Conservation (phyloP, 1,284 basidiomycete genomes). For the Puccinia sorghi region DNA sequence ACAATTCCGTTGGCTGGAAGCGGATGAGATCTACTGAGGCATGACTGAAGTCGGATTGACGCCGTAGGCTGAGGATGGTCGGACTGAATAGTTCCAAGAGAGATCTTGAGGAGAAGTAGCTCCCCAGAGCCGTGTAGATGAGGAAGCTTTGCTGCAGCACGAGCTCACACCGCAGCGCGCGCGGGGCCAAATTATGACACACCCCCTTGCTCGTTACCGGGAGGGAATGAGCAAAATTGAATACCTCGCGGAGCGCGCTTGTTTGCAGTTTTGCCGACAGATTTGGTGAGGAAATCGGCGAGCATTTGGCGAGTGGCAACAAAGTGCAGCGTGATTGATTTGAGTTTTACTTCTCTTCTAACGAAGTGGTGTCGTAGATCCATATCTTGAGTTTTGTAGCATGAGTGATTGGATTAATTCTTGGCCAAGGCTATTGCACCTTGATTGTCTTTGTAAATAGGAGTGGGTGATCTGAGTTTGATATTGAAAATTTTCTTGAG, state of each 20-base stretch:
- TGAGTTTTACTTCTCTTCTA: neutral
- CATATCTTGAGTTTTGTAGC: neutral
- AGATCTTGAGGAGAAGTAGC: too few relatives aligned
- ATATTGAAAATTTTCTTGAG: slow-evolving; percentile 7
- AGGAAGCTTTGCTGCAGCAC: too few relatives aligned
- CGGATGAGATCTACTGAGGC: too few relatives aligned
- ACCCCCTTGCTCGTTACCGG: neutral
- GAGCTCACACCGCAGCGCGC: too few relatives aligned
- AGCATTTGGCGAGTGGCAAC: neutral
- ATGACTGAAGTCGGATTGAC: too few relatives aligned
- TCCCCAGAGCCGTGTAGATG: too few relatives aligned
- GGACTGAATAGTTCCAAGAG: too few relatives aligned
- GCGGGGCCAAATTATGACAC: too few relatives aligned
- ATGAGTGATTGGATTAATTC: neutral
- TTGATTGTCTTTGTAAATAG: neutral
- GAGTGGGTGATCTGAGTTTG: neutral
- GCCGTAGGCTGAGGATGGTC: too few relatives aligned
- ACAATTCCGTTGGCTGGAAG: too few relatives aligned
- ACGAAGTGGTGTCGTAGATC: neutral
- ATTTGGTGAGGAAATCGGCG: neutral
- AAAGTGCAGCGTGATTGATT: neutral
- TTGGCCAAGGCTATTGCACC: neutral
- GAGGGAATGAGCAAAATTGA: neutral
- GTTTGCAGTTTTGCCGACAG: neutral
- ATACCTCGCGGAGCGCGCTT: neutral